phyloP scores from a whole-genome alignment of 768 basidiomycete species.

The Russula ochroleuca region DNA sequence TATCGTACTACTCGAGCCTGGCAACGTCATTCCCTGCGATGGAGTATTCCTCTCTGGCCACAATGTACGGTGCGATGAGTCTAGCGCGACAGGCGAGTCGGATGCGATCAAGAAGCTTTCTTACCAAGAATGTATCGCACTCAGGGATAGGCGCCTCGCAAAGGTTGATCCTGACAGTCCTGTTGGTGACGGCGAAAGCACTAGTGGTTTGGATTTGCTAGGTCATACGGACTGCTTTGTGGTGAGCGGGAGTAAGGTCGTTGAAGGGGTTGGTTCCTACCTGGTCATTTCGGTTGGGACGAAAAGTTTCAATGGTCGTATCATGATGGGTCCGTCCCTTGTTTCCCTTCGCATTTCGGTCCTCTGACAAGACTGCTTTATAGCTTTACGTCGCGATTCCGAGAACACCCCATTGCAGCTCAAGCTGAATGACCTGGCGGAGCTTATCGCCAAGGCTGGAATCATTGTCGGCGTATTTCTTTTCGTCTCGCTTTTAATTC shows the following conservation, averaged over 20 bases:
- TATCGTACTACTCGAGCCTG: conserved; percentile 86
- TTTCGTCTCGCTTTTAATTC: conserved; percentile 83
- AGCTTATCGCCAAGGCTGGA: conserved; percentile 90
- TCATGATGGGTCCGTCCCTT: conserved; percentile 83
- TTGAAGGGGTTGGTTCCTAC: conserved; percentile 92
- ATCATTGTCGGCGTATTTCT: conserved; percentile 77
- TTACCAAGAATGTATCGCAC: conserved; percentile 66
- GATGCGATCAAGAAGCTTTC: conserved; percentile 88
- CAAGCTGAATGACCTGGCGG: conserved; percentile 92
- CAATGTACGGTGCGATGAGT: conserved; percentile 94
- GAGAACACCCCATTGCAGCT: conserved; percentile 91
- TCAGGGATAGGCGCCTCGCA: conserved; percentile 35
- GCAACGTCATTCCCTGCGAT: conserved; percentile 94
- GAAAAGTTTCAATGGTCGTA: conserved; percentile 91
- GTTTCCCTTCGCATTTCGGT: neutral
- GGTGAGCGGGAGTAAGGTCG: conserved; percentile 85
- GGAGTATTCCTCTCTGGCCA: conserved; percentile 91
- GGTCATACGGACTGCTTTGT: conserved; percentile 87
- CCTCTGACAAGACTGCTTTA: neutral
- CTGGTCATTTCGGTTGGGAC: conserved; percentile 90
- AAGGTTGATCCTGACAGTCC: conserved; percentile 9
- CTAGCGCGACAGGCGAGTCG: conserved; percentile 93
- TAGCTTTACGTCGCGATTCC: conserved; percentile 80
- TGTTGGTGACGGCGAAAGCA: conserved; percentile 27
- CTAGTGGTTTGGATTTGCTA: conserved; percentile 31